These are phyloP conservation scores for Solanum chacoense DNA, from an alignment of 305 asterid genomes.

Conservation along the genomic window DNA sequence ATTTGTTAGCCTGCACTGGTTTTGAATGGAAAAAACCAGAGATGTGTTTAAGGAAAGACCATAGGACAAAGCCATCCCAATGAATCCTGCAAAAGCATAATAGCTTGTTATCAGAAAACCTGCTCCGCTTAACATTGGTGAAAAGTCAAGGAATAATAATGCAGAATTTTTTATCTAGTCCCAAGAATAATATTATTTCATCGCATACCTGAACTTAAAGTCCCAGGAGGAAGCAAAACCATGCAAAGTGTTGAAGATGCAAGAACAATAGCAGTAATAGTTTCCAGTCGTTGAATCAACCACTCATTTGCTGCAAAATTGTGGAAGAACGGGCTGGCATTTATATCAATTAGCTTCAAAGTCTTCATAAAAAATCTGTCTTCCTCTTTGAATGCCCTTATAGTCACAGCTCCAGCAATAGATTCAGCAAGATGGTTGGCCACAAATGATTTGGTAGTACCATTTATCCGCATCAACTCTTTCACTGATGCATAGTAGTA, in stretches of 20 bases:
- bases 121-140: not conserved
- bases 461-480: conserved; percentile 86
- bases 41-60: conserved; percentile 82
- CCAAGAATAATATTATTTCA: not conserved
- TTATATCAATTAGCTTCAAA: conserved; percentile 61
- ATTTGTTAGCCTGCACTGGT: conserved; percentile 35
- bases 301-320: conserved; percentile 89
- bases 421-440: conserved; percentile 94
- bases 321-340: conserved; percentile 83
- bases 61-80: conserved; percentile 91
- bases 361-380: conserved; percentile 63
- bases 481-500: conserved; percentile 79
- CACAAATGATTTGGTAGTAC: conserved; percentile 83
- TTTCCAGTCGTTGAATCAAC: conserved; percentile 78
- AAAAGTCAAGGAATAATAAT: not conserved
- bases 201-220: conserved; percentile 65
- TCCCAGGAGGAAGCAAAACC: conserved; percentile 82
- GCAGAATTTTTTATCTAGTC: not conserved
- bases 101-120: not conserved
- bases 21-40: conserved; percentile 52
- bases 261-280: conserved; percentile 64
- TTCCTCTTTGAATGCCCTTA: conserved; percentile 81
- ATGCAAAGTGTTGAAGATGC: conserved; percentile 85
- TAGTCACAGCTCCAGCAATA: conserved; percentile 63
- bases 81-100: conserved; percentile 50